Conservation (phyloP, 2,329 filamentous ascomycete species). For the Ceratocystis variospora region DNA sequence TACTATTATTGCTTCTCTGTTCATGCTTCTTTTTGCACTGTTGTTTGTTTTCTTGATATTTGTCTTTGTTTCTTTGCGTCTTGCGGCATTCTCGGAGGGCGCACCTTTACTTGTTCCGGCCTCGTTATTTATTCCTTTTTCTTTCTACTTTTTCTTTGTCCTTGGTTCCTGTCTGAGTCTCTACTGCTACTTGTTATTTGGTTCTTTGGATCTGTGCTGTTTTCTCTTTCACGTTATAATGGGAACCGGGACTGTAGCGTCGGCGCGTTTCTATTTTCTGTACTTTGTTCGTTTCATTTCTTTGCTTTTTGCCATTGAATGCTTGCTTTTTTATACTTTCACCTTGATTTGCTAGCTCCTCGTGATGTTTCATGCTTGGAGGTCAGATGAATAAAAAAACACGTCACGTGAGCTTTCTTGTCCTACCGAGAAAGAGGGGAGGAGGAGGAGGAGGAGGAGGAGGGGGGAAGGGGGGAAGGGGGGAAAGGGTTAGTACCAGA, state of each 20-base stretch:
- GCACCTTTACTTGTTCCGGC: background rate
- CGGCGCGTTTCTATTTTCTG: conserved; percentile 10
- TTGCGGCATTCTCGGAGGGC: conserved; percentile 1
- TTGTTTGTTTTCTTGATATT: background rate
- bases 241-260: conserved; percentile 12
- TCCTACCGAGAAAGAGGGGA: background rate
- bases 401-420: background rate
- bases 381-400: background rate
- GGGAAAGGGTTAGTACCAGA: too few species aligned
- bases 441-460: background rate
- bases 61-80: background rate
- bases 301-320: background rate
- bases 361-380: background rate
- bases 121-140: background rate
- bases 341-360: background rate
- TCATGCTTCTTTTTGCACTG: background rate
- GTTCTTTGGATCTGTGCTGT: background rate
- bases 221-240: conserved; percentile 4
- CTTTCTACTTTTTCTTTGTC: background rate
- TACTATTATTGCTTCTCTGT: background rate
- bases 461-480: background rate
- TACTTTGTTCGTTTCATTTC: background rate
- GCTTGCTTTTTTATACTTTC: background rate
- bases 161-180: background rate
- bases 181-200: background rate